phyloP scores from a whole-genome alignment of 768 basidiomycete species.

The Leccinum rimulosum region DNA sequence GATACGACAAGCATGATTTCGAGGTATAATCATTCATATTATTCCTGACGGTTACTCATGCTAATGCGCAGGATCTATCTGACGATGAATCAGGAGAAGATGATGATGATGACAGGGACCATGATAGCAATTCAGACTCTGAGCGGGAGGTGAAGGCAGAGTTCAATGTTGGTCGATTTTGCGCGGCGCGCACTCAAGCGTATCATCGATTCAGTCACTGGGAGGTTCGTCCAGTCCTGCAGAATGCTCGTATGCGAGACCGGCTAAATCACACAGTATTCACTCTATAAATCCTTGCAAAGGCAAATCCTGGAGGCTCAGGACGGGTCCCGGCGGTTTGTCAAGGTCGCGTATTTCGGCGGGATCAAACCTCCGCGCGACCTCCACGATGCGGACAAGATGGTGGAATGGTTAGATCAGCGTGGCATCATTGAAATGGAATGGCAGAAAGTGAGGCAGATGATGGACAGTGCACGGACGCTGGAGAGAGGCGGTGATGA shows the following conservation, averaged over 20 bases:
- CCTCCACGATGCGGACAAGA: constrained; percentile 67
- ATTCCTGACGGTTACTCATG: constrained; percentile 3
- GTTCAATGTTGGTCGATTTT: constrained; percentile 77
- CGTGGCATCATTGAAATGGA: constrained; percentile 63
- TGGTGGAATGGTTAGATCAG: constrained; percentile 79
- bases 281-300: constrained; percentile 57
- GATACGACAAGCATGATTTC: constrained; percentile 73
- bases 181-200: constrained; percentile 61
- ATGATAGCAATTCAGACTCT: constrained; percentile 3
- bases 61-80: constrained; percentile 13
- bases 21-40: constrained; percentile 39
- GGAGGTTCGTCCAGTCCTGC: constrained; percentile 55
- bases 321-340: constrained; percentile 44
- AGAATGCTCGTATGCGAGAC: not conserved
- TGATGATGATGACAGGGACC: constrained; percentile 17
- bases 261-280: constrained; percentile 45
- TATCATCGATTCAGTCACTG: constrained; percentile 79
- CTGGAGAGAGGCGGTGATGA: constrained; percentile 50
- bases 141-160: constrained; percentile 28
- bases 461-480: constrained; percentile 73
- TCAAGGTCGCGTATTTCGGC: constrained; percentile 54
- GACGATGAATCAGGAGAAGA: constrained; percentile 24
- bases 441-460: constrained; percentile 65
- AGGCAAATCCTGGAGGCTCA: constrained; percentile 58
- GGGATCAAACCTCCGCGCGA: constrained; percentile 63